Base-by-base conservation (phyloP, 805 yeast species). In the Metschnikowia lunata region DNA sequence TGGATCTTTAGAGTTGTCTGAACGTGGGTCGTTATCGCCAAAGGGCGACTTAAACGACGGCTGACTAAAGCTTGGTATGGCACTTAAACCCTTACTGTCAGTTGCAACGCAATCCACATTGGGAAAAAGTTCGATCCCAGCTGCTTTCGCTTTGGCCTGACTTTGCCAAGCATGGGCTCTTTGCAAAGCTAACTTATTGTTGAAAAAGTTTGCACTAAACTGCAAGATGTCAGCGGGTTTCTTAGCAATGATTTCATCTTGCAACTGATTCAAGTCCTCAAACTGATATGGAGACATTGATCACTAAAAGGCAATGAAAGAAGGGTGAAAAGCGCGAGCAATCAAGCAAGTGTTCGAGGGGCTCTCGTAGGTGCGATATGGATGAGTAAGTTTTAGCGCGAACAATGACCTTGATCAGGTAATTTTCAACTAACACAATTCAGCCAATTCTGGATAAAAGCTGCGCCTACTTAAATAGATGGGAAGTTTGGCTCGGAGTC, bases 191-290 rank as follows among this genome's bases (percentile, higher is more conserved):
- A 85, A 66, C 47, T 82, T 77, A 39, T 71, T 61, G 57, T 76
- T 77, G 68, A 86, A 86, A 63, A 82, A 83, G 62, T 81, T 77
- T 44, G 86, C 83, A 56, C 90, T 83, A 65, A 85, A 86, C 58
- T 85, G 89, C 46, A 86, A 61, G 10, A 85, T 68, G 57, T 85
- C 91, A 11, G 69, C 58, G 1, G 95, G 95, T 54, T 82, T 77
- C 50, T 70, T 67, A 34, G 68, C 56, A 38, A 58, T 51, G 41
- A 70, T 62, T 57, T 81, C 85, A 57, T 72, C 75, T 61, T 81
- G 83, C 59, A 84, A 79, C 49, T 73, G 79, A 54, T 76, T 75
- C 61, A 85, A 71, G 62, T 83, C 90, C 43, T 75, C 76, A 35
- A 56, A 50, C 30, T 50, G 51, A 45, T 52, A 54, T 11, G 54